Conservation (phyloP, 257 asterid species). For the Haberlea rhodopensis region DNA sequence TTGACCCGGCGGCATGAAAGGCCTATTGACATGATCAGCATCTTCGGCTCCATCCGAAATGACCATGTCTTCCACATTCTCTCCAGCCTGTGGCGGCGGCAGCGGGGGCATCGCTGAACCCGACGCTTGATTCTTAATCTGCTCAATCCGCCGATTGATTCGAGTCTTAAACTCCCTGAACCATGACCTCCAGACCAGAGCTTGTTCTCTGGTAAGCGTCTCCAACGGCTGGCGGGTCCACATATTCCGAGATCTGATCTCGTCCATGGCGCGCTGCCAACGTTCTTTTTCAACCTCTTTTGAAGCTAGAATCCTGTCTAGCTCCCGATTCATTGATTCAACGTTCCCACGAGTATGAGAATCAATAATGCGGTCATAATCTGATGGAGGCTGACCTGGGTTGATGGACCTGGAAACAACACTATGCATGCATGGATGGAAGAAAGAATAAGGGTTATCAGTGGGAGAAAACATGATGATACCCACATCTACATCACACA, state of each 20-base stretch:
- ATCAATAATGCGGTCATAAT: background rate
- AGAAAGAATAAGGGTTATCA: constrained; percentile 4
- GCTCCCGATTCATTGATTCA: background rate
- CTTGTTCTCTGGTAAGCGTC: background rate
- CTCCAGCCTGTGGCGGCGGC: background rate
- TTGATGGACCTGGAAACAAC: background rate
- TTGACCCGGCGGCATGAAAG: background rate
- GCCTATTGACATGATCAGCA: too few relatives aligned
- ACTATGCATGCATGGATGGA: constrained; percentile 10
- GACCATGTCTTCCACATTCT: background rate
- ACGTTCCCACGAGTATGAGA: background rate
- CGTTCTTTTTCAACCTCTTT: background rate
- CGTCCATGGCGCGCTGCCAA: background rate
- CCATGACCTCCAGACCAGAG: background rate
- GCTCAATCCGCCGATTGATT: background rate
- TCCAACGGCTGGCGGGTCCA: background rate
- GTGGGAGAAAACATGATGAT: background rate
- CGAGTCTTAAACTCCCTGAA: background rate
- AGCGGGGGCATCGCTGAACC: background rate
- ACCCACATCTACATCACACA: background rate
- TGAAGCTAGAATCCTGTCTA: background rate
- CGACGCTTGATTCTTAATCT: background rate
- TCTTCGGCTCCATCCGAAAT: too few relatives aligned
- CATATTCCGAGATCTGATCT: background rate
- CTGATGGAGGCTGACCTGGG: background rate